Base-by-base conservation (phyloP, 129 eudicot species). In the Scalesia atractyloides region DNA sequence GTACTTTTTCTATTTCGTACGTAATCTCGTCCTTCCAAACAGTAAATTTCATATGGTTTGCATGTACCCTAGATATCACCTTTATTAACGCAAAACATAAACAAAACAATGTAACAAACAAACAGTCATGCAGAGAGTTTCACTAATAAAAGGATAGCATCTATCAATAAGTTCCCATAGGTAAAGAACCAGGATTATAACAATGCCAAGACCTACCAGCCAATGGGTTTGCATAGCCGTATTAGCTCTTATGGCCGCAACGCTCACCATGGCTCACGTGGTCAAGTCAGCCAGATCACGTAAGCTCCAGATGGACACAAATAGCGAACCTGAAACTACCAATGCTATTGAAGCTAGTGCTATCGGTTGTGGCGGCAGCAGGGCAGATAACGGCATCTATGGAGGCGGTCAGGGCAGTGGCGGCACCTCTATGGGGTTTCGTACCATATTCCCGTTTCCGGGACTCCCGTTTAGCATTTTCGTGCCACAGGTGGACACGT, bases 211-310 rank as follows among this genome's bases (percentile, higher is more conserved):
- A 66, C 67, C 59, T n/a, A 66, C 67, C 47, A 66, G 49, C 3
- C 80, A 76, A 67, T 76, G 73, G 74, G 37, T 46, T 59, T 24
- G 60, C 80, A 56, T 66, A 76, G 51, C 68, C 74, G 17, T 76
- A 34, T 56, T 66, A 66, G 68, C 74, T 51, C 39, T 76, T 65
- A 17, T 76, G 2, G 18, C 37, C 49, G 67, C 74, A 43, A 56
- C 80, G 33, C 64, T 66, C 56, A 58, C 80, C 43, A 37, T 44
- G 68, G 80, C 80, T 56, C 68, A 75, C 20, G 34, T 6, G 36
- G 79, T 51, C 19, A 75, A 52, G 66, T 58, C 58, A 20, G 12
- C 36, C 36, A 16, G 48, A 56, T 56, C 52, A 13, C 80, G 68
- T 7, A 56, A 67, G 60, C 80, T 76, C 61, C 74, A 53, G 19